Evolutionary conservation across 2,329 filamentous ascomycete species (phyloP).

Genomic region (Neofusicoccum parvum): DNA sequence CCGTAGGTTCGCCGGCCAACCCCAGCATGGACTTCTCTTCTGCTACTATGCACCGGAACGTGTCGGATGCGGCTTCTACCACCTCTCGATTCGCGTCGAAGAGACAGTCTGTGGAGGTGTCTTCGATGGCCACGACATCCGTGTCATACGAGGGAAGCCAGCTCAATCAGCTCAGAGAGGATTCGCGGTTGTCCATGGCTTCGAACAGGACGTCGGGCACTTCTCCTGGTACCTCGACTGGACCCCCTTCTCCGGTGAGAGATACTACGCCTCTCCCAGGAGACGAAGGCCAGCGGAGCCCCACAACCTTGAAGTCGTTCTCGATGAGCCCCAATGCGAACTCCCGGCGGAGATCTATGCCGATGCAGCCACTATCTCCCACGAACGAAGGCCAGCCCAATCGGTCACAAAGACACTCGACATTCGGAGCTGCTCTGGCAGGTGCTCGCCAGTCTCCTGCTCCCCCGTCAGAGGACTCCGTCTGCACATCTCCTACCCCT

Average conservation of each 20-base stretch:
- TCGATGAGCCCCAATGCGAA: constrained; percentile 38
- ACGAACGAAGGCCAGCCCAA: not conserved
- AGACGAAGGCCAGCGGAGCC: constrained; percentile 34
- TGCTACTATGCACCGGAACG: constrained; percentile 31
- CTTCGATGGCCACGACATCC: constrained; percentile 38
- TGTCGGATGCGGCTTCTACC: constrained; percentile 33
- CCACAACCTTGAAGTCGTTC: constrained; percentile 40
- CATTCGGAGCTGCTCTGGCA: not conserved
- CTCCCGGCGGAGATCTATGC: constrained; percentile 40
- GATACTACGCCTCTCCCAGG: constrained; percentile 29
- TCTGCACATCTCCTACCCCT: not conserved
- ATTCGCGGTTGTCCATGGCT: constrained; percentile 40
- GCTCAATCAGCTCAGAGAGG: constrained; percentile 40
- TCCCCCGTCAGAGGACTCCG: not conserved
- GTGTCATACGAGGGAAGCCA: constrained; percentile 39
- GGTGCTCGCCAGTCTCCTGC: constrained; percentile 1
- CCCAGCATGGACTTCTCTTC: constrained; percentile 36
- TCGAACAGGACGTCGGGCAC: constrained; percentile 40
- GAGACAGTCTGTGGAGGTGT: constrained; percentile 38
- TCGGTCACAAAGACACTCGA: not conserved
- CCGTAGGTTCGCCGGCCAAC: constrained; percentile 36
- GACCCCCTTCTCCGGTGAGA: constrained; percentile 36
- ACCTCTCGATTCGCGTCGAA: constrained; percentile 32
- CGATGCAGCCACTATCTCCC: constrained; percentile 33
- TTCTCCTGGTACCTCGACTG: constrained; percentile 39